Percentiles rank a stretch among this genome's conserved stretches.
Evolutionary conservation across 441 rosid species (phyloP).

Genomic region (Gossypium laxum): DNA sequence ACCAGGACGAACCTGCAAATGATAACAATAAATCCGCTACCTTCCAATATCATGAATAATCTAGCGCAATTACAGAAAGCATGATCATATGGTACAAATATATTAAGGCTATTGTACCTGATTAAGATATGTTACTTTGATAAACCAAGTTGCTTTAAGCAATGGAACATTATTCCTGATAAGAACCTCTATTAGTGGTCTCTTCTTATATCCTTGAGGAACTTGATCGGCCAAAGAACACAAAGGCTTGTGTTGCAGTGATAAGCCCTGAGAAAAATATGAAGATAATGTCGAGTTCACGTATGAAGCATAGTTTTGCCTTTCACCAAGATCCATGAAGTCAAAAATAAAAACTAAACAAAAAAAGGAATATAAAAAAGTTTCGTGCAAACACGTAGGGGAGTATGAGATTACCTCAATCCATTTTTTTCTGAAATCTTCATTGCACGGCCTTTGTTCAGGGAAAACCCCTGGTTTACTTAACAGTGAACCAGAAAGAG

Average conservation of each 20-base stretch:
- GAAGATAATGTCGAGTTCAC: background rate
- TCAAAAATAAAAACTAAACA: background rate
- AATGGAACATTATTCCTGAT: slow-evolving; percentile 87
- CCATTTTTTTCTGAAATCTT: slow-evolving; percentile 89
- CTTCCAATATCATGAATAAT: slow-evolving; percentile 17
- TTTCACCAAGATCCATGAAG: background rate
- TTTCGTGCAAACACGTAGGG: background rate
- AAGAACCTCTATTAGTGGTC: slow-evolving; percentile 77
- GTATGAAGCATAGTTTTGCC: background rate
- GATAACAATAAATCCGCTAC: slow-evolving; percentile 24
- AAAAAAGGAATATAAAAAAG: background rate
- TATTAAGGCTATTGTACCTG: slow-evolving; percentile 46
- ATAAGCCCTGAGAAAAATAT: slow-evolving; percentile 52
- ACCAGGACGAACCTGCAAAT: slow-evolving; percentile 66
- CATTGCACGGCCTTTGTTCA: slow-evolving; percentile 64
- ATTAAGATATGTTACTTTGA: slow-evolving; percentile 89
- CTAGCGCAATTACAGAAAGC: background rate
- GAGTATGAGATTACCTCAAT: slow-evolving; percentile 52
- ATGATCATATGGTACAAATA: background rate
- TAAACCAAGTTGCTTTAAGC: slow-evolving; percentile 93
- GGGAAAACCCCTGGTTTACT: slow-evolving; percentile 76
- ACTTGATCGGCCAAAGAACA: slow-evolving; percentile 79
- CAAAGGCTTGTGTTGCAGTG: slow-evolving; percentile 82
- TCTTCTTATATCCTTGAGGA: slow-evolving; percentile 74
- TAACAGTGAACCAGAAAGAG: slow-evolving; percentile 70